phyloP scores from a whole-genome alignment of 257 asterid genomes.

The Solanum corneliomulleri region DNA sequence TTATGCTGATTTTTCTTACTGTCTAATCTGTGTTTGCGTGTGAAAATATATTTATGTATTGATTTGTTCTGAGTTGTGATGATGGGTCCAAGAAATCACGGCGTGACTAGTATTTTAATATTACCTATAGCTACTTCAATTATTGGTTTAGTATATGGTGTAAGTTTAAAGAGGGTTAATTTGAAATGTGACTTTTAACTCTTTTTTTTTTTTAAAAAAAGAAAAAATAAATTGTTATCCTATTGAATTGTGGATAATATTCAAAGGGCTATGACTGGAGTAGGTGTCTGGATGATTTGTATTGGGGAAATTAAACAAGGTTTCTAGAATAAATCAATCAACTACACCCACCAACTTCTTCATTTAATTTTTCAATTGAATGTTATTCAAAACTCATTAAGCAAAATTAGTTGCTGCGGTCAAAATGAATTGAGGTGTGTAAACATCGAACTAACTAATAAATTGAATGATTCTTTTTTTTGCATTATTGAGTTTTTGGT shows the following conservation, averaged over 20 bases:
- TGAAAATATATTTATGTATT: neutral
- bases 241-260: neutral
- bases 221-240: neutral
- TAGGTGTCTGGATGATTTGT: neutral
- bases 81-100: neutral
- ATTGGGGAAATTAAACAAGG: neutral
- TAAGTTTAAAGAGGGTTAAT: neutral
- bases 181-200: neutral
- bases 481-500: too few species aligned
- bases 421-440: too few species aligned
- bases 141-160: neutral
- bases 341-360: neutral
- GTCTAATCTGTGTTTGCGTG: neutral
- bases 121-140: neutral
- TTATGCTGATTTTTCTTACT: neutral
- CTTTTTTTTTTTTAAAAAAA: too few species aligned
- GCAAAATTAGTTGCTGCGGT: neutral
- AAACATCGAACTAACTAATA: too few species aligned
- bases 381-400: neutral
- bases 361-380: neutral
- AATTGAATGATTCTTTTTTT: too few species aligned
- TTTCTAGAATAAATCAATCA: neutral
- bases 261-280: neutral
- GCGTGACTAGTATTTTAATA: neutral
- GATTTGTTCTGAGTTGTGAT: neutral